These are phyloP conservation scores for Tylopilus microsporus DNA, from an alignment of 1,284 basidiomycete species.

Conservation along the genomic window DNA sequence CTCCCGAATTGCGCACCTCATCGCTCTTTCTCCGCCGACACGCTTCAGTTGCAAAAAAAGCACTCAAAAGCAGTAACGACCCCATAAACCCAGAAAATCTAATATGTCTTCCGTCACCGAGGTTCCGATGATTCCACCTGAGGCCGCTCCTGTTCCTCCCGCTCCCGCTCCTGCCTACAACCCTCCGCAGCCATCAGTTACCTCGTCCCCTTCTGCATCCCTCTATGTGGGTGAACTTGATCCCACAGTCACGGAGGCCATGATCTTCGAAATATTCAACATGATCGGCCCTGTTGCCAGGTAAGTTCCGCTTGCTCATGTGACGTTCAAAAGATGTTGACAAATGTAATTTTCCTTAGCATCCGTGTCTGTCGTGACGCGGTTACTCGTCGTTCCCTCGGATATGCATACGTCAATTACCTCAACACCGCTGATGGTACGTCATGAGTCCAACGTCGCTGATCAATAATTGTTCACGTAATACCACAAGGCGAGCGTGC, in stretches of 20 bases:
- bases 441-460: constrained; percentile 25
- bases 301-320: constrained; percentile 39
- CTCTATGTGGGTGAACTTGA: constrained; percentile 99
- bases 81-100: constrained; percentile 45
- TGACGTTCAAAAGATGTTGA: not conserved
- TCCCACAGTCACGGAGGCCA: constrained; percentile 95
- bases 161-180: constrained; percentile 48
- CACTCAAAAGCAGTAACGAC: constrained; percentile 83
- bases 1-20: constrained; percentile 18
- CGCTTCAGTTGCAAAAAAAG: constrained; percentile 52
- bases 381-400: constrained; percentile 98
- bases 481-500: constrained; percentile 80
- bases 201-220: constrained; percentile 78
- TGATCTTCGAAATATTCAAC: constrained; percentile 99
- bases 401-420: constrained; percentile 99
- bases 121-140: constrained; percentile 36
- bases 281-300: constrained; percentile 99
- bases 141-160: constrained; percentile 42
- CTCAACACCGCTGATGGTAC: constrained; percentile 90
- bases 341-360: constrained; percentile 39
- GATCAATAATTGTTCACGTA: constrained; percentile 12
- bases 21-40: constrained; percentile 12
- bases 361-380: constrained; percentile 99
- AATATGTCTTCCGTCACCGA: constrained; percentile 59
- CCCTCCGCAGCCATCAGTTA: constrained; percentile 49